Evolutionary conservation across 1,139 yeast genomes (phyloP).

Genomic region (Torulaspora pretoriensis): DNA sequence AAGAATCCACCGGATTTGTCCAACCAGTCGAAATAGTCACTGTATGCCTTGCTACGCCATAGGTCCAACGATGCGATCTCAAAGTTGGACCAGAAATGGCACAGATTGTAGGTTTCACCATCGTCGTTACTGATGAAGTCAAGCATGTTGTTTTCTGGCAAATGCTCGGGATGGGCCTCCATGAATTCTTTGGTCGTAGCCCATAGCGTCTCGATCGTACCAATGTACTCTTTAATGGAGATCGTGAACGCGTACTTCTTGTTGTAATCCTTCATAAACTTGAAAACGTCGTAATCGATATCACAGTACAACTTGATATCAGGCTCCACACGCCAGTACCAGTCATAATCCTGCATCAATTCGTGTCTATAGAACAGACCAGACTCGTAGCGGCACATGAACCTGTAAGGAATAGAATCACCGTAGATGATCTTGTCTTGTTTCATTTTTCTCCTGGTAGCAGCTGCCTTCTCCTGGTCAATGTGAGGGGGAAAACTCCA

Average conservation of each 20-base stretch:
- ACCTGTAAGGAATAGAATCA: conserved; percentile 57
- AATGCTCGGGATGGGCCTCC: conserved; percentile 43
- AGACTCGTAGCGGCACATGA: conserved; percentile 72
- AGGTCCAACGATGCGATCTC: conserved; percentile 77
- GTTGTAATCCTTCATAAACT: conserved; percentile 56
- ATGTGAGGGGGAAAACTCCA: conserved; percentile 59
- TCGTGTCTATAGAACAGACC: conserved; percentile 68
- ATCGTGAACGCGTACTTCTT: conserved; percentile 64
- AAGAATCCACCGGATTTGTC: conserved; percentile 83
- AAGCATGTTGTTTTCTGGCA: conserved; percentile 50
- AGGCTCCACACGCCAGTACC: conserved; percentile 80
- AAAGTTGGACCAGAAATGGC: conserved; percentile 94
- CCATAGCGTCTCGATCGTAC: conserved; percentile 63
- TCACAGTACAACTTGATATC: conserved; percentile 60
- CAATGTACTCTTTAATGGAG: conserved; percentile 55
- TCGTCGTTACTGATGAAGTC: conserved; percentile 66
- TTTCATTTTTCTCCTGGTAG: conserved; percentile 48
- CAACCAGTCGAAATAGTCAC: conserved; percentile 62
- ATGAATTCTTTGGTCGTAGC: conserved; percentile 51
- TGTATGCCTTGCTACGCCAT: conserved; percentile 66
- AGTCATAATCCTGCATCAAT: conserved; percentile 54
- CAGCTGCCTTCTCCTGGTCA: conserved; percentile 54
- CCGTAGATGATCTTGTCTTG: conserved; percentile 54
- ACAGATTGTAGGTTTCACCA: conserved; percentile 66
- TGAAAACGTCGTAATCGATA: conserved; percentile 61